Evolutionary conservation across 1,284 basidiomycete genomes (phyloP).

Genomic region (Trichosporon inkin): DNA sequence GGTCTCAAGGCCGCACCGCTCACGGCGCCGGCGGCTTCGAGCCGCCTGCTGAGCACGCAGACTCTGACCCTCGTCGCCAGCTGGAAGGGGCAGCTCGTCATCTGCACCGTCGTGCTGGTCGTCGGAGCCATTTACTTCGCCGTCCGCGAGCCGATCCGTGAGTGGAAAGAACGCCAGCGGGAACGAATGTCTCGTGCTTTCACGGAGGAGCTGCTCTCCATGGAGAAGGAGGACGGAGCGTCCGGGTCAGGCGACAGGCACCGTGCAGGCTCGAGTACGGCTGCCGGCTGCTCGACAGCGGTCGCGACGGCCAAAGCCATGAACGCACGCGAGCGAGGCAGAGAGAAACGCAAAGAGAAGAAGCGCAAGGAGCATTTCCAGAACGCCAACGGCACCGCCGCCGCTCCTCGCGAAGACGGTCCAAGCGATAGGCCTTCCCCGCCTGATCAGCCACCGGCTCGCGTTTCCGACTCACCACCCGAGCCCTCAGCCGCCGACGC

Average conservation of each 20-base stretch:
- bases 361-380: constrained; percentile 12
- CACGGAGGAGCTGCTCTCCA: constrained; percentile 35
- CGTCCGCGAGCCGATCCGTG: constrained; percentile 32
- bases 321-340: constrained; percentile 30
- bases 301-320: constrained; percentile 13
- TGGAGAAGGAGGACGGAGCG: constrained; percentile 4
- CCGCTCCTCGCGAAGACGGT: background rate
- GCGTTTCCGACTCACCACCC: background rate
- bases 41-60: constrained; percentile 31
- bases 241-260: constrained; percentile 12
- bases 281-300: constrained; percentile 9
- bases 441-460: background rate
- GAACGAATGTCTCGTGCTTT: constrained; percentile 30
- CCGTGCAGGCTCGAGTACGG: constrained; percentile 11
- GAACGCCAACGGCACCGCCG: background rate
- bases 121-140: constrained; percentile 44
- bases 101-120: constrained; percentile 40
- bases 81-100: constrained; percentile 48
- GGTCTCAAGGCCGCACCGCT: background rate
- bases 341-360: constrained; percentile 37
- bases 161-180: constrained; percentile 27
- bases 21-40: background rate
- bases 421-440: background rate
- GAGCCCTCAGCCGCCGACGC: background rate
- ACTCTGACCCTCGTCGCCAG: constrained; percentile 43